Conservation (phyloP, 2,329 filamentous ascomycete genomes). For the Lachnellula cervina region DNA sequence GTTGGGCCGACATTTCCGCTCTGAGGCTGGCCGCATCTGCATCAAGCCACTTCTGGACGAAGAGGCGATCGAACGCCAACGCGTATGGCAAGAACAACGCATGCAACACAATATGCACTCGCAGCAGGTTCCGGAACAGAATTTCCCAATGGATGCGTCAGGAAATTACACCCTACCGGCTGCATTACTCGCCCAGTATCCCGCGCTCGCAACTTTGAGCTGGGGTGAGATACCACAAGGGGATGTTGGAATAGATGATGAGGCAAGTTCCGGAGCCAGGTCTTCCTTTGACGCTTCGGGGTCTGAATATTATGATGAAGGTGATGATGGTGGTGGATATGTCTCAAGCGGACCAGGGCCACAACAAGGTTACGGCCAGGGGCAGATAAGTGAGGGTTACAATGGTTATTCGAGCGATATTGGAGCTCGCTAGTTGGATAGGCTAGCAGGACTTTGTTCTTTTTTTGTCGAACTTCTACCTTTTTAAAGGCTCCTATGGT, state of each 20-base stretch:
- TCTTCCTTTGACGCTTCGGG: slow-evolving; percentile 72
- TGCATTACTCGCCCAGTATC: slow-evolving; percentile 85
- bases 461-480: slow-evolving; percentile 7
- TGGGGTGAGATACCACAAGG: slow-evolving; percentile 73
- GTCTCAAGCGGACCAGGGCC: slow-evolving; percentile 42
- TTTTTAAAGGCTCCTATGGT: slow-evolving; percentile 1
- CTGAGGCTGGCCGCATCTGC: slow-evolving; percentile 90
- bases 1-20: slow-evolving; percentile 88
- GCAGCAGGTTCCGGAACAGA: slow-evolving; percentile 54
- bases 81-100: slow-evolving; percentile 67
- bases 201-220: slow-evolving; percentile 83
- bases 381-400: slow-evolving; percentile 28
- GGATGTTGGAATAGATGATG: slow-evolving; percentile 60
- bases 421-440: slow-evolving; percentile 20
- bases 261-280: slow-evolving; percentile 65
- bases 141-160: slow-evolving; percentile 50
- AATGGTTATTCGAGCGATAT: slow-evolving; percentile 32
- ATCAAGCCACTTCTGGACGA: slow-evolving; percentile 97
- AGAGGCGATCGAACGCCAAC: slow-evolving; percentile 78
- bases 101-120: slow-evolving; percentile 59
- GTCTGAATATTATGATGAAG: slow-evolving; percentile 64
- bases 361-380: slow-evolving; percentile 27
- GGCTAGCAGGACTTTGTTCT: not conserved
- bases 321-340: slow-evolving; percentile 65
- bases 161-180: slow-evolving; percentile 71